Evolutionary conservation across 257 asterid species (phyloP).

Genomic region (Nicotiana obtusifolia): DNA sequence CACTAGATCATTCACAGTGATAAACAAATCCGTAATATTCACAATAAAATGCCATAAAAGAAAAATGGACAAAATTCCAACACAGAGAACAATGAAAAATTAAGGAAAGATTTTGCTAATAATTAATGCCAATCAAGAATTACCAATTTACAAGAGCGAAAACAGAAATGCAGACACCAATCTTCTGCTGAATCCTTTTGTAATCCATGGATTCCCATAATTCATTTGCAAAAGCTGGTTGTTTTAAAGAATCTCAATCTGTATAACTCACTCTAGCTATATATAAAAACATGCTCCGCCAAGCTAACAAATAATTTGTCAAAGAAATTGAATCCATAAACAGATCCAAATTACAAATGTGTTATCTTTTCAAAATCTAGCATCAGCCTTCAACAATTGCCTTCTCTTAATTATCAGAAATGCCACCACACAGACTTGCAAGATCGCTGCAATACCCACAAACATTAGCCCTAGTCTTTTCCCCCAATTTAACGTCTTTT

Average conservation of each 20-base stretch:
- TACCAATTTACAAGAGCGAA: slow-evolving; percentile 73
- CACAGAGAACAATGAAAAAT: neutral
- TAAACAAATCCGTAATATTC: neutral
- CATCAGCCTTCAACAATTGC: slow-evolving; percentile 25
- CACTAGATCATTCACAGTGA: neutral
- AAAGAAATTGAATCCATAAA: slow-evolving; percentile 5
- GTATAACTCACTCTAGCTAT: slow-evolving; percentile 12
- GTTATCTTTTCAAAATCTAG: slow-evolving; percentile 11
- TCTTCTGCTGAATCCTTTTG: slow-evolving; percentile 8
- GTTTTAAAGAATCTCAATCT: slow-evolving; percentile 15
- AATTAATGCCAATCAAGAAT: slow-evolving; percentile 32
- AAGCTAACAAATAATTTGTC: neutral
- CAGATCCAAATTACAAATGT: neutral
- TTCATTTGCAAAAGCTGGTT: slow-evolving; percentile 5
- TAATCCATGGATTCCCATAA: slow-evolving; percentile 20
- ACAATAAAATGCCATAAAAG: neutral
- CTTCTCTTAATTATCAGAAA: slow-evolving; percentile 36
- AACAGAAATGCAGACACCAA: slow-evolving; percentile 32
- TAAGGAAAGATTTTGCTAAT: neutral
- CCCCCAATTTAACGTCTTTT: slow-evolving; percentile 24
- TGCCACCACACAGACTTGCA: slow-evolving; percentile 38
- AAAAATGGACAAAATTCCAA: slow-evolving; percentile 10
- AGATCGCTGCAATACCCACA: slow-evolving; percentile 29
- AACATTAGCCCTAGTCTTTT: slow-evolving; percentile 38
- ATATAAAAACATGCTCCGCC: slow-evolving; percentile 11